Evolutionary conservation across 2,329 filamentous ascomycete species (phyloP).

Genomic region (Trichoderma brevicompactum): DNA sequence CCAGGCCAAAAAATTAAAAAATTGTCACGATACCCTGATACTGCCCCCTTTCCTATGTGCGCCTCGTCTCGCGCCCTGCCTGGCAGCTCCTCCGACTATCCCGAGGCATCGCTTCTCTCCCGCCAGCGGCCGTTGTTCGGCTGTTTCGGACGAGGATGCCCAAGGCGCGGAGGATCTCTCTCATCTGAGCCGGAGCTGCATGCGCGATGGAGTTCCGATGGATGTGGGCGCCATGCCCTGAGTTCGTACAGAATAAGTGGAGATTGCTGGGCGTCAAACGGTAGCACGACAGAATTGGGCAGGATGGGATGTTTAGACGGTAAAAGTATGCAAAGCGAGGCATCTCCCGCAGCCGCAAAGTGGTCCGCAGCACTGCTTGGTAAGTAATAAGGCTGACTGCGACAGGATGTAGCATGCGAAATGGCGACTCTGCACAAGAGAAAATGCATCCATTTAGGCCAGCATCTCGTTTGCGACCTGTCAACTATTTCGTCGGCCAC

Average conservation of each 20-base stretch:
- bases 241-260: constrained; percentile 5
- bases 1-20: background rate
- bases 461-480: constrained; percentile 8
- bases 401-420: too few species aligned
- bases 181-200: constrained; percentile 16
- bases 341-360: background rate
- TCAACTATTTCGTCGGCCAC: background rate
- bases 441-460: background rate
- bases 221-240: constrained; percentile 16
- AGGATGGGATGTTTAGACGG: background rate
- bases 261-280: constrained; percentile 14
- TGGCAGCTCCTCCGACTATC: background rate
- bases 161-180: constrained; percentile 9
- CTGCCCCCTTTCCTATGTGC: background rate
- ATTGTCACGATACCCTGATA: background rate
- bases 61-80: background rate
- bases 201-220: constrained; percentile 22
- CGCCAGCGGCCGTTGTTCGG: constrained; percentile 16
- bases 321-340: too few species aligned
- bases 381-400: background rate
- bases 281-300: background rate
- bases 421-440: too few species aligned
- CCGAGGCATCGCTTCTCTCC: constrained; percentile 11
- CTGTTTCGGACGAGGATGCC: constrained; percentile 19
- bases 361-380: too few species aligned